These are phyloP conservation scores for Cutaneotrichosporon sp. DNA, from an alignment of 1,284 basidiomycete species.

Conservation along the genomic window DNA sequence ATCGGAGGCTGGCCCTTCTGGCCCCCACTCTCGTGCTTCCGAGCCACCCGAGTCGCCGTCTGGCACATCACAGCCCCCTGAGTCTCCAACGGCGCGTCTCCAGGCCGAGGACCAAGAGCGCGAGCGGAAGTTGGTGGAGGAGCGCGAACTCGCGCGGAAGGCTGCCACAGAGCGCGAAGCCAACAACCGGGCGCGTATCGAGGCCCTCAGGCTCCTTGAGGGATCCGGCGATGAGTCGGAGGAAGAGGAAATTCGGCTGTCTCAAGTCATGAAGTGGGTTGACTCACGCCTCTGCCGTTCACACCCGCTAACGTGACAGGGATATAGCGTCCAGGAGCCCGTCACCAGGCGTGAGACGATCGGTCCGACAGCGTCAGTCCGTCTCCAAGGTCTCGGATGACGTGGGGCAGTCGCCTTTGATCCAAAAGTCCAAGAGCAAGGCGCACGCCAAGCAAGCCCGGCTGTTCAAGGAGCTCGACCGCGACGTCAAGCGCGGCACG, in stretches of 20 bases:
- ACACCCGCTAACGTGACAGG: background rate
- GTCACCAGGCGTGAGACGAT: background rate
- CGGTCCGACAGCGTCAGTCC: background rate
- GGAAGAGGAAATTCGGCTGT: constrained; percentile 2
- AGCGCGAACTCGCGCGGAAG: background rate
- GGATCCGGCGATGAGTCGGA: constrained; percentile 7
- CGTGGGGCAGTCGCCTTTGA: background rate
- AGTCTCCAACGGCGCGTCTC: constrained; percentile 9
- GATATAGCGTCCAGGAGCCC: background rate
- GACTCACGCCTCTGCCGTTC: background rate
- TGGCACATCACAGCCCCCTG: background rate
- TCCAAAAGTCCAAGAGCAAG: background rate
- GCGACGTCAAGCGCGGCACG: background rate
- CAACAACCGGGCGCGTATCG: background rate
- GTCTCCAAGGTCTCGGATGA: constrained; percentile 1
- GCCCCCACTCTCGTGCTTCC: background rate
- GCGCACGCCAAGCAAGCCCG: background rate
- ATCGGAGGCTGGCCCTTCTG: background rate
- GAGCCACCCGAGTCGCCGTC: background rate
- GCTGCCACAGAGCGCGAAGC: constrained; percentile 5
- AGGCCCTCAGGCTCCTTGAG: background rate
- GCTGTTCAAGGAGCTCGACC: constrained; percentile 3
- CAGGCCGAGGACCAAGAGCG: constrained; percentile 8
- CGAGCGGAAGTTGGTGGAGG: background rate
- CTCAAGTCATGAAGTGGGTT: constrained; percentile 4